Base-by-base conservation (phyloP, 139 green algal species). In the Edaphochlamys debaryana region DNA sequence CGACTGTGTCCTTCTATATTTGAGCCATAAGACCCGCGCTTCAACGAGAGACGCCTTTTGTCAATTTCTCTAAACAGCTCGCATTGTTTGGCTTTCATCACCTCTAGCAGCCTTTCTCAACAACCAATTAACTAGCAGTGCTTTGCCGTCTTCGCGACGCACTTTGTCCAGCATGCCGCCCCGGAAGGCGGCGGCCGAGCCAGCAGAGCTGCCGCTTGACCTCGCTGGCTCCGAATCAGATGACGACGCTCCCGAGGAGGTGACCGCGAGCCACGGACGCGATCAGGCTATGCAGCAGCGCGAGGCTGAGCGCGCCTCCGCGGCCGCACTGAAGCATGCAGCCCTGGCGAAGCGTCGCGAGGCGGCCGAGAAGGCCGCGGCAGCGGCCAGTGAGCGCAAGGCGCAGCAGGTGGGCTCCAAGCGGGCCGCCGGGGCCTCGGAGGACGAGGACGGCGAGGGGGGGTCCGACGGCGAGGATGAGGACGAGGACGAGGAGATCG, bases 171-270 rank as follows among this genome's bases (percentile, higher is more conserved):
- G n/a, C n/a, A n/a, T n/a, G n/a, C n/a, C n/a, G n/a, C n/a, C n/a
- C n/a, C n/a, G n/a, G n/a, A n/a, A n/a, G n/a, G n/a, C n/a, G n/a
- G n/a, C n/a, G n/a, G n/a, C n/a, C n/a, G n/a, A n/a, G n/a, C n/a
- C n/a, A n/a, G n/a, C n/a, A n/a, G n/a, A n/a, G n/a, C n/a, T n/a
- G n/a, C n/a, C n/a, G n/a, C n/a, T n/a, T n/a, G n/a, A n/a, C n/a
- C n/a, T n/a, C n/a, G n/a, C n/a, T n/a, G n/a, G n/a, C n/a, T n/a
- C n/a, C n/a, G n/a, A n/a, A n/a, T n/a, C n/a, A n/a, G n/a, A n/a
- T n/a, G 29, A 40, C n/a, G 75, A 81, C 15, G 75, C 75, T 8
- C 75, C 75, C 30, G 75, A 81, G 75, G 75, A 81, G 40, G 69
- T 81, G n/a, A 71, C 75, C 0, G 34, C 45, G 25, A 19, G 40